A percentile compares a stretch with the other conserved stretches of the same genome.
Evolutionary conservation across 352 stramenopile species (phyloP).

Genomic region (Globisporangium abappressorium): DNA sequence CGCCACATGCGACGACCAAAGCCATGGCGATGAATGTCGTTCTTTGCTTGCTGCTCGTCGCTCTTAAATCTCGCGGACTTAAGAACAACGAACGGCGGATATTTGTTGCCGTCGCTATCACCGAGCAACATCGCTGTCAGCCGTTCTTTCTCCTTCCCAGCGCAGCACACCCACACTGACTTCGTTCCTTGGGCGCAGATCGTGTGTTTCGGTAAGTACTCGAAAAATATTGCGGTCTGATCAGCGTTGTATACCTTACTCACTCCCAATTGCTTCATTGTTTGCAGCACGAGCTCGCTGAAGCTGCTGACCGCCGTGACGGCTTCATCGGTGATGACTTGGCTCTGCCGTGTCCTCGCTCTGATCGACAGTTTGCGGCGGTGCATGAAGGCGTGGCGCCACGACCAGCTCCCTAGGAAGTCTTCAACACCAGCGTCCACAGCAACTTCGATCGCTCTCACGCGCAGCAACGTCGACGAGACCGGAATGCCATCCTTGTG

Average conservation of each 20-base stretch:
- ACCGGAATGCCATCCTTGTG: not conserved
- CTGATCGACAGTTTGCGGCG: not conserved
- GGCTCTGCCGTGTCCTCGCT: not conserved
- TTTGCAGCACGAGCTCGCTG: not conserved
- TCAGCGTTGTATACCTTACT: conserved; percentile 1
- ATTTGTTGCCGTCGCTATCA: not conserved
- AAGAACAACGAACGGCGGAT: not conserved
- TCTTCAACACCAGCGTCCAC: not conserved
- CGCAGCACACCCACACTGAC: no score
- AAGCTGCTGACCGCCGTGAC: not conserved
- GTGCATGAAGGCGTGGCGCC: conserved; percentile 7
- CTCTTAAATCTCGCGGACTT: not conserved
- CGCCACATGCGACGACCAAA: not conserved
- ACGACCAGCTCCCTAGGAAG: not conserved
- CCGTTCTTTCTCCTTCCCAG: no score
- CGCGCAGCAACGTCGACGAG: not conserved
- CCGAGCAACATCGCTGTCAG: no score
- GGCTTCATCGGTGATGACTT: not conserved
- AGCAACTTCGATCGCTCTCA: not conserved
- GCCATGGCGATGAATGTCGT: not conserved
- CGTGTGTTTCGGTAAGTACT: not conserved
- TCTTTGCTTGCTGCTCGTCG: not conserved
- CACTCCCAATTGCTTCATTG: not conserved
- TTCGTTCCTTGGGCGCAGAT: no score
- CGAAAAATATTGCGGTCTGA: not conserved